A percentile compares a stretch with the other conserved stretches of the same genome.
Evolutionary conservation across 164 flowering plant genomes (phyloP).

Genomic region (Brasenia schreberi): DNA sequence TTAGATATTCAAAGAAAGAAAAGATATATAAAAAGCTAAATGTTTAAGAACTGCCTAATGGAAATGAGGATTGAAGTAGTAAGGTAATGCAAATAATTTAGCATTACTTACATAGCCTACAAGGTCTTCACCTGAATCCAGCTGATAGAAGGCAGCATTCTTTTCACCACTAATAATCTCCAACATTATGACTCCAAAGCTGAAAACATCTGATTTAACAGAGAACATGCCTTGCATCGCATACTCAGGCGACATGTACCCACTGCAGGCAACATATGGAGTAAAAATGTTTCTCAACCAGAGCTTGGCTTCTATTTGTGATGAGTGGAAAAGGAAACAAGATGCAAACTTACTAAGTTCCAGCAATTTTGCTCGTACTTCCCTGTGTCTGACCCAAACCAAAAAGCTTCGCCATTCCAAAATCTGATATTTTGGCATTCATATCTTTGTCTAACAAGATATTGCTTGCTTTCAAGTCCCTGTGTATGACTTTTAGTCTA

Average conservation of each 20-base stretch:
- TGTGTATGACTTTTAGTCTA: conserved; percentile 34
- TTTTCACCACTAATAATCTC: conserved; percentile 16
- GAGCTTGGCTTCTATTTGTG: neutral
- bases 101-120: conserved; percentile 5
- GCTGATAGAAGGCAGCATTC: conserved; percentile 2
- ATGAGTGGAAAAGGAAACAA: neutral
- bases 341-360: conserved; percentile 24
- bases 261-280: conserved; percentile 7
- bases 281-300: neutral
- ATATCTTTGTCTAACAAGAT: conserved; percentile 32
- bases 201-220: conserved; percentile 14
- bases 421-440: conserved; percentile 44
- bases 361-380: conserved; percentile 16
- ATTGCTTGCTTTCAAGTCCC: conserved; percentile 54
- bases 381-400: conserved; percentile 12
- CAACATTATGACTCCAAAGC: conserved; percentile 15
- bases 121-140: neutral
- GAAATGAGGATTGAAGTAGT: neutral
- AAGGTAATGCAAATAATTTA: neutral
- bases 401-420: conserved; percentile 40
- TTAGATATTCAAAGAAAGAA: neutral
- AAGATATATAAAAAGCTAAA: neutral
- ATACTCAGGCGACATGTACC: conserved; percentile 21
- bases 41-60: neutral
- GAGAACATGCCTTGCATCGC: conserved; percentile 12